Evolutionary conservation across 441 rosid genomes (phyloP), one percentile per base, ranked within the genome.

Genomic region (Breynia disticha): DNA sequence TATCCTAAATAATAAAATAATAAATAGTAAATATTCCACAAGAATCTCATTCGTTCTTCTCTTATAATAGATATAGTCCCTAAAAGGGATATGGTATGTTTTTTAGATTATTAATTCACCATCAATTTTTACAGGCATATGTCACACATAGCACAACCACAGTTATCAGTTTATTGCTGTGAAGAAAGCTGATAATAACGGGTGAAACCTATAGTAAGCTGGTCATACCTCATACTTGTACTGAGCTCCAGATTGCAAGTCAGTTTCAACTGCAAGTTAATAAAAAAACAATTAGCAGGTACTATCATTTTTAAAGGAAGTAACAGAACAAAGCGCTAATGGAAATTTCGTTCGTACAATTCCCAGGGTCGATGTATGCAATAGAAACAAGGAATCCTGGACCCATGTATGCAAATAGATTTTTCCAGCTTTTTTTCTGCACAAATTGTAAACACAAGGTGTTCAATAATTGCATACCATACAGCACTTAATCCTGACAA

Each of bases 301-400:
- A 35, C 19, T 46, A 48, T 50, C 13, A 46, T 19, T 28, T 52
- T 19, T 32, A 13, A 56, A 48, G 58, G 22, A 55, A 52, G 35
- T 13, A 24, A 14, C n/a, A 48, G 44, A 17, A 53, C 12, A 28
- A 57, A 65, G 20, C 55, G 41, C 54, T 11, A 14, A 20, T 50
- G 0, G 39, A 56, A 50, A 12, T 46, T 35, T 17, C 12, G 55
- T 39, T 55, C 89, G 76, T 76, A 91, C 98, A 91, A 57, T 91
- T 91, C 73, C 97, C 98, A 57, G 97, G 98, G 66, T 91, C 98
- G 54, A 86, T 91, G 65, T 91, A 91, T 43, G 97, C 98, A 55
- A 91, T 88, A n/a, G 85, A 86, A 67, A 91, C 95, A 52, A 91
- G 97, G 67, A 91, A 91, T 48, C 98, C 98, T 11, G 95, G 98